phyloP scores from a whole-genome alignment of 2,329 filamentous ascomycete genomes.

The Amphichorda felina region DNA sequence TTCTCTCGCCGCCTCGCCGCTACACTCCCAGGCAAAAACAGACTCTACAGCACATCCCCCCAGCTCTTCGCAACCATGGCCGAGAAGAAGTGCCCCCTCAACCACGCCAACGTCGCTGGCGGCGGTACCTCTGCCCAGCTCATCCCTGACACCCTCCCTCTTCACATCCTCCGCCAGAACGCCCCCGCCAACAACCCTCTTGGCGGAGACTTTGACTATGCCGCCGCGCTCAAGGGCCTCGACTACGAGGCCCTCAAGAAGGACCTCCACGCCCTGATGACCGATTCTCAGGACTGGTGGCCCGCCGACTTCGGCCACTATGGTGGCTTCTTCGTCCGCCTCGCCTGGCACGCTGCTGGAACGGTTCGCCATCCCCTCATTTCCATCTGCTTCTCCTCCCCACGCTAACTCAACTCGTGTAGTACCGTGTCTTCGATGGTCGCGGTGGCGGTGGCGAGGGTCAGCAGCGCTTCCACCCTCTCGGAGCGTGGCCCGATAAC shows the following conservation, averaged over 20 bases:
- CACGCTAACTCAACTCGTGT: neutral
- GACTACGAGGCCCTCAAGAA: slow-evolving; percentile 64
- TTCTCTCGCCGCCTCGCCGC: no score
- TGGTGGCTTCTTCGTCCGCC: slow-evolving; percentile 66
- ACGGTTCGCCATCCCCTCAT: slow-evolving; percentile 31
- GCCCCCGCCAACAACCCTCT: slow-evolving; percentile 51
- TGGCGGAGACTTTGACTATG: slow-evolving; percentile 58
- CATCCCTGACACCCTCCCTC: slow-evolving; percentile 59
- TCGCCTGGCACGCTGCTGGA: slow-evolving; percentile 73
- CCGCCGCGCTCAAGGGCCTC: slow-evolving; percentile 51
- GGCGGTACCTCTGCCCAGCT: slow-evolving; percentile 64
- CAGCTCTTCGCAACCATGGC: slow-evolving; percentile 8
- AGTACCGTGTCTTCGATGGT: slow-evolving; percentile 47
- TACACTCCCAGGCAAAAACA: no score
- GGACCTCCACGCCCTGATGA: slow-evolving; percentile 60
- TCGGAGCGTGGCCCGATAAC: slow-evolving; percentile 76
- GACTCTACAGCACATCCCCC: no score
- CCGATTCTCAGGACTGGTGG: slow-evolving; percentile 72
- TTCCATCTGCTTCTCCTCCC: no score
- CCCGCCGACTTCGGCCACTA: slow-evolving; percentile 75
- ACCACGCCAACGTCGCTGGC: slow-evolving; percentile 33
- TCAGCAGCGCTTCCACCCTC: slow-evolving; percentile 42
- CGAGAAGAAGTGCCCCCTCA: slow-evolving; percentile 19
- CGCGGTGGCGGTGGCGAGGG: slow-evolving; percentile 2
- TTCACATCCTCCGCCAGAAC: slow-evolving; percentile 66